phyloP scores from a whole-genome alignment of 495 filamentous ascomycete genomes.

The Schizothecium vesticola region DNA sequence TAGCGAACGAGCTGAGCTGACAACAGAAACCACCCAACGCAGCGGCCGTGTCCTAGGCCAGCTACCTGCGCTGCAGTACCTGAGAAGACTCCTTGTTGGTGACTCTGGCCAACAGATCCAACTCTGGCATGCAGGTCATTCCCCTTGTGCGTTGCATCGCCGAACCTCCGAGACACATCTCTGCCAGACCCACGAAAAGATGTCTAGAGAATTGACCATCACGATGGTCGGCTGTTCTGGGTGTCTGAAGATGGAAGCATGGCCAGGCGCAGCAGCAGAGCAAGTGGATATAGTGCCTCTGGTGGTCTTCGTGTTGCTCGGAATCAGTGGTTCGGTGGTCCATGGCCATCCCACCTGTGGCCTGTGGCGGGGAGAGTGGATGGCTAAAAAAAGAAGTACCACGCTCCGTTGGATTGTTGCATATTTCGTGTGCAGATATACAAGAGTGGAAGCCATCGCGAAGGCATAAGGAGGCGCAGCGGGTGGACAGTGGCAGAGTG shows the following conservation, averaged over 20 bases:
- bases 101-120: not conserved
- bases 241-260: not conserved
- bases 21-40: too few relatives aligned
- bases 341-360: not conserved
- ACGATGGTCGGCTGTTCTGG: not conserved
- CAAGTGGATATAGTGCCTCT: not conserved
- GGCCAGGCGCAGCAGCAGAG: constrained; percentile 1
- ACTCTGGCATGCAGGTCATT: constrained; percentile 7
- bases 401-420: not conserved
- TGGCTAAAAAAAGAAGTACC: not conserved
- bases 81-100: too few relatives aligned
- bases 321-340: not conserved
- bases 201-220: too few relatives aligned
- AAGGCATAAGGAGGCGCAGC: not conserved
- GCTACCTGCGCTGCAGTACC: too few relatives aligned
- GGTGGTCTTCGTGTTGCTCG: not conserved
- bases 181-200: too few relatives aligned
- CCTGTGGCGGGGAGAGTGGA: not conserved
- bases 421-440: not conserved
- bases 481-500: not conserved
- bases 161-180: not conserved
- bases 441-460: not conserved
- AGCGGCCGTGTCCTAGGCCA: not conserved
- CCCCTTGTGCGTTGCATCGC: not conserved
- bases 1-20: not conserved